A percentile compares a stretch with the other conserved stretches of the same genome.
These are phyloP conservation scores for Populus davidiana DNA, from an alignment of 345 rosid species.

Conservation along the genomic window DNA sequence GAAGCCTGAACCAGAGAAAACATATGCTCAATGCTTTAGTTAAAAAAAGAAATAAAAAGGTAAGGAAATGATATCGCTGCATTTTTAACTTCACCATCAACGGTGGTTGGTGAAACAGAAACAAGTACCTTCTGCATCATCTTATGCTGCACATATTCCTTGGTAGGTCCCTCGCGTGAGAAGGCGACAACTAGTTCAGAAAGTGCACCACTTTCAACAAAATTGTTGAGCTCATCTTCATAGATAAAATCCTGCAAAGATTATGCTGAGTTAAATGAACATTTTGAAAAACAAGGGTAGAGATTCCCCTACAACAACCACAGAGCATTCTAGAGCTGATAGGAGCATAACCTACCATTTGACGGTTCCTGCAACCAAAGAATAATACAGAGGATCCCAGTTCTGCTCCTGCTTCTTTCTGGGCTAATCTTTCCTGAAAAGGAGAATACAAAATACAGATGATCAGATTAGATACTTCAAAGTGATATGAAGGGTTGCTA, in stretches of 20 bases:
- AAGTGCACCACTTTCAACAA: slow-evolving; percentile 61
- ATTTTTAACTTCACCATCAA: neutral
- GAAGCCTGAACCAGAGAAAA: slow-evolving; percentile 48
- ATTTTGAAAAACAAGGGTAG: neutral
- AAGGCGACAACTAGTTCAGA: slow-evolving; percentile 84
- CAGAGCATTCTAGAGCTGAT: neutral
- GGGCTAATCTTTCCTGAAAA: slow-evolving; percentile 72
- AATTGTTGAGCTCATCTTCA: slow-evolving; percentile 75
- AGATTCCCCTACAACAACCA: neutral
- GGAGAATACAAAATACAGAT: neutral
- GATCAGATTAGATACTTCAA: neutral
- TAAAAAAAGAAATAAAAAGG: neutral
- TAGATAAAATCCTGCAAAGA: slow-evolving; percentile 76
- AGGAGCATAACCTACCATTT: slow-evolving; percentile 45
- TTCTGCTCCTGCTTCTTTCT: slow-evolving; percentile 70
- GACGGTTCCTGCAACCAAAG: slow-evolving; percentile 94
- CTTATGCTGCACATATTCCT: slow-evolving; percentile 94
- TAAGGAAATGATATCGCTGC: neutral
- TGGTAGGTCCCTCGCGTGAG: slow-evolving; percentile 95
- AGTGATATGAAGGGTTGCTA: neutral
- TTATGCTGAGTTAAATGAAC: neutral
- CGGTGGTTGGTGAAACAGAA: slow-evolving; percentile 15
- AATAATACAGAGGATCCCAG: slow-evolving; percentile 76
- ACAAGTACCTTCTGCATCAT: slow-evolving; percentile 64
- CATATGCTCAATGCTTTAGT: neutral